phyloP scores from a whole-genome alignment of 768 basidiomycete genomes.

The Holtermanniella nyarrowii region DNA sequence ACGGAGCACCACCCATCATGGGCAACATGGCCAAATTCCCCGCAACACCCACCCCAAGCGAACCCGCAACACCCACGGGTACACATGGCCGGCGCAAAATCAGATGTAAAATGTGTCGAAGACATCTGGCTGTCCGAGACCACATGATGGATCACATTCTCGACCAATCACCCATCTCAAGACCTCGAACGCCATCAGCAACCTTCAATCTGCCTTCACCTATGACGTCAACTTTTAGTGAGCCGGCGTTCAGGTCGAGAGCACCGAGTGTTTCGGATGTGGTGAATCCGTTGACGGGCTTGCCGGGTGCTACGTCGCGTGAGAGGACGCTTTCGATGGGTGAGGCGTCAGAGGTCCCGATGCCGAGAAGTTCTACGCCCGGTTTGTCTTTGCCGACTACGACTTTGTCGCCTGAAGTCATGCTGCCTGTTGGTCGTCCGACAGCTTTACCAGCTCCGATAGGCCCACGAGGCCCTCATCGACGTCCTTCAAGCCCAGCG shows the following conservation, averaged over 20 bases:
- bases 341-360: neutral
- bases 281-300: slow-evolving; percentile 32
- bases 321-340: neutral
- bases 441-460: too few relatives aligned
- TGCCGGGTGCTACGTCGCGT: slow-evolving; percentile 15
- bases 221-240: neutral
- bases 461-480: neutral
- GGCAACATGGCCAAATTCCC: slow-evolving; percentile 72
- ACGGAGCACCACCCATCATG: slow-evolving; percentile 54
- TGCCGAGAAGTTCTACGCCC: neutral
- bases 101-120: slow-evolving; percentile 86
- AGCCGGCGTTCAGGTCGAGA: neutral
- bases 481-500: neutral
- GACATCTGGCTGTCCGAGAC: slow-evolving; percentile 77
- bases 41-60: slow-evolving; percentile 54
- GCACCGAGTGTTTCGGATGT: slow-evolving; percentile 23
- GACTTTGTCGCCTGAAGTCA: neutral
- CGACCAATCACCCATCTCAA: slow-evolving; percentile 33
- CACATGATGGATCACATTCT: slow-evolving; percentile 76
- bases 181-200: slow-evolving; percentile 31
- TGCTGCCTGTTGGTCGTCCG: too few relatives aligned
- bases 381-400: neutral
- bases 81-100: slow-evolving; percentile 54
- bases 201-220: slow-evolving; percentile 27
- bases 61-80: slow-evolving; percentile 52